Conservation (phyloP, 768 basidiomycete species). For the Auricularia cornea region DNA sequence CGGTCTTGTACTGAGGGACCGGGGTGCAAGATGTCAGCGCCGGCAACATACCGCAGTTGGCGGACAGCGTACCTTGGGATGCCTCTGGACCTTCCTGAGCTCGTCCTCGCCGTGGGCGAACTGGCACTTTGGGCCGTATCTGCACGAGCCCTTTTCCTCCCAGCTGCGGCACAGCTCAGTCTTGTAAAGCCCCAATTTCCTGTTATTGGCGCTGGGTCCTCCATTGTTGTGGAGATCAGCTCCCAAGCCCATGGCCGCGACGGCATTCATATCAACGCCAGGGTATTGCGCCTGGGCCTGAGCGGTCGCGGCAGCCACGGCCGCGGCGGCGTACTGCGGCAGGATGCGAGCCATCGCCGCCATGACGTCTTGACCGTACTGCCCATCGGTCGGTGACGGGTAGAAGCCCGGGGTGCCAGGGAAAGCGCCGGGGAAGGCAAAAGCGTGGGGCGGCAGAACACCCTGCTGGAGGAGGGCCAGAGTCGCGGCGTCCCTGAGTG, state of each 20-base stretch:
- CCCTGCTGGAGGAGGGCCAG: background rate
- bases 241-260: background rate
- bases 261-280: background rate
- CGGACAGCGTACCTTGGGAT: slow-evolving; percentile 63
- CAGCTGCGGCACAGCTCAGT: slow-evolving; percentile 85
- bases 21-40: slow-evolving; percentile 12
- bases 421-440: background rate
- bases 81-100: slow-evolving; percentile 71
- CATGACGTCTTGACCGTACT: background rate
- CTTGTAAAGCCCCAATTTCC: slow-evolving; percentile 86
- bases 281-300: background rate
- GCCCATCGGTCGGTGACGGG: background rate
- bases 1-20: slow-evolving; percentile 74
- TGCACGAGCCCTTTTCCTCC: slow-evolving; percentile 84
- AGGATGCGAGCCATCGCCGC: background rate
- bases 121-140: slow-evolving; percentile 85
- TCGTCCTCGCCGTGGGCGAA: slow-evolving; percentile 92
- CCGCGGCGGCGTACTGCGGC: background rate
- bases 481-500: background rate
- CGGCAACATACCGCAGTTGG: slow-evolving; percentile 2
- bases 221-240: slow-evolving; percentile 12
- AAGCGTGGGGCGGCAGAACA: background rate
- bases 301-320: background rate
- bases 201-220: slow-evolving; percentile 85
- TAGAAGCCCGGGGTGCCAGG: background rate